These are phyloP conservation scores for Entelexis sorbosivorans DNA, from an alignment of 1,139 yeast species.

Conservation along the genomic window DNA sequence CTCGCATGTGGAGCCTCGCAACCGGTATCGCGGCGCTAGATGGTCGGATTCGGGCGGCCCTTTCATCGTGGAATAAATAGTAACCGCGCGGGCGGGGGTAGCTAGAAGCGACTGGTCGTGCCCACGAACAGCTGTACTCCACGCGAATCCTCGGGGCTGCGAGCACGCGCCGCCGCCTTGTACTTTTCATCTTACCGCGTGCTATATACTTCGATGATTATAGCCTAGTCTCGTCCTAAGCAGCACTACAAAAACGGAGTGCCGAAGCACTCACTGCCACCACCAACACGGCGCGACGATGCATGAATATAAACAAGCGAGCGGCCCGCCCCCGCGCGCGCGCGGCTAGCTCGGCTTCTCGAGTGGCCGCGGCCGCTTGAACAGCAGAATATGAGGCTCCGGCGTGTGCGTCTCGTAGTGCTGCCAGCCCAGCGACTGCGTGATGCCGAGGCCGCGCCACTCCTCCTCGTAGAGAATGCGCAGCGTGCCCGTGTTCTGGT, in stretches of 20 bases:
- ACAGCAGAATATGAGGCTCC: slow-evolving; percentile 90
- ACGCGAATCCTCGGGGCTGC: too few species aligned
- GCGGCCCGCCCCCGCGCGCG: too few species aligned
- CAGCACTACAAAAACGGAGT: neutral
- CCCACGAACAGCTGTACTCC: too few species aligned
- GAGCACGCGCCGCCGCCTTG: too few species aligned
- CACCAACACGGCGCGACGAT: neutral
- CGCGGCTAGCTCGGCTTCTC: slow-evolving; percentile 9
- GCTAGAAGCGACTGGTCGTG: too few species aligned
- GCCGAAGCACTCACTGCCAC: neutral
- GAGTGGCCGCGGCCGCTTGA: slow-evolving; percentile 39
- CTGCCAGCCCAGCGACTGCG: slow-evolving; percentile 96
- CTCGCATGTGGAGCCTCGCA: neutral
- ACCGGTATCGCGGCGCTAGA: neutral
- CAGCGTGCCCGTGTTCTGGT: slow-evolving; percentile 76
- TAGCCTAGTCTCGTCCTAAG: neutral
- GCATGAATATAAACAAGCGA: neutral
- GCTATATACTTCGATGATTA: too few species aligned
- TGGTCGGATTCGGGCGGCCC: neutral
- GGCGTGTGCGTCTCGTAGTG: slow-evolving; percentile 98
- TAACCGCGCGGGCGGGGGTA: too few species aligned
- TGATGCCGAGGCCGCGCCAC: slow-evolving; percentile 97
- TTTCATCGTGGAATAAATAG: too few species aligned
- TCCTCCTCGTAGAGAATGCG: slow-evolving; percentile 88
- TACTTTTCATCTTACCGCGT: too few species aligned